Evolutionary conservation across 495 filamentous ascomycete genomes (phyloP).

Genomic region (Tuber umbilicatum): DNA sequence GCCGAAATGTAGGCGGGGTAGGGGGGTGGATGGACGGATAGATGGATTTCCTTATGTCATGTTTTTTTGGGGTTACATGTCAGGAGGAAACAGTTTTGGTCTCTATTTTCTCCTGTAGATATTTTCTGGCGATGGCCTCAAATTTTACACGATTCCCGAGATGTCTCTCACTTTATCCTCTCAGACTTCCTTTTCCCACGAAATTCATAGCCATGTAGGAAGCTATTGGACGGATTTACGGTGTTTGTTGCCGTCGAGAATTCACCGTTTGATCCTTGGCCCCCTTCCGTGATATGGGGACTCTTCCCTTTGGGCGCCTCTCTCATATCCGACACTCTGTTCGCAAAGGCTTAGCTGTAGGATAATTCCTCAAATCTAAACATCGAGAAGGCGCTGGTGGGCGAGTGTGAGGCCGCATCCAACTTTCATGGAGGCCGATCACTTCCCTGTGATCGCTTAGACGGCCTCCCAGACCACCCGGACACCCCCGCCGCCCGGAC

Average conservation of each 20-base stretch:
- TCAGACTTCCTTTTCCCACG: background rate
- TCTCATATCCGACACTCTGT: background rate
- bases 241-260: no score
- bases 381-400: no score
- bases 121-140: background rate
- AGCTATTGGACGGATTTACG: no score
- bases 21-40: background rate
- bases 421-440: no score
- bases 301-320: background rate
- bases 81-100: background rate
- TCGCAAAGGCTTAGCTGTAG: no score
- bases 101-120: background rate
- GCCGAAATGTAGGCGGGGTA: background rate
- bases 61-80: background rate
- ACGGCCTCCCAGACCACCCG: no score
- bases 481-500: no score
- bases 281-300: background rate
- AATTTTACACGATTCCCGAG: background rate
- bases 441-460: no score
- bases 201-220: background rate
- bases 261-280: no score
- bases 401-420: no score
- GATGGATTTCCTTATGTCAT: background rate
- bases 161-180: background rate
- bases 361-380: no score